A percentile compares a stretch with the other conserved stretches of the same genome.
Conservation (phyloP, 1,139 yeast genomes). For the Hemisphaericaspora xylanilytica region DNA sequence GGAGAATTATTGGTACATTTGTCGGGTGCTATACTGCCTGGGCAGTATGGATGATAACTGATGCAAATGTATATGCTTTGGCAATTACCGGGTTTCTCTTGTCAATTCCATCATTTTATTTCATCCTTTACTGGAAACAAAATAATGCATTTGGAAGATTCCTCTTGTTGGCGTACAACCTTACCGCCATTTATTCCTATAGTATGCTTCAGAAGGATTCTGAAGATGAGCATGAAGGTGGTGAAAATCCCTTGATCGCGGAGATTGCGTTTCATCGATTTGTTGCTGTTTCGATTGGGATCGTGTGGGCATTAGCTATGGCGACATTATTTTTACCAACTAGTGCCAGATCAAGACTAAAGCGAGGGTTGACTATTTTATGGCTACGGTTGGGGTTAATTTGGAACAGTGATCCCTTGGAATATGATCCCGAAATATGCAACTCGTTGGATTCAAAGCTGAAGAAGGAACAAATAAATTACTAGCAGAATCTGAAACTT, state of each 20-base stretch:
- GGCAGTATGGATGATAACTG: conserved; percentile 54
- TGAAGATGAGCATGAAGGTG: conserved; percentile 69
- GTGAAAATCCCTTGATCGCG: conserved; percentile 63
- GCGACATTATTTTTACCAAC: conserved; percentile 67
- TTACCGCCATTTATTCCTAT: conserved; percentile 75
- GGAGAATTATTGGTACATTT: conserved; percentile 74
- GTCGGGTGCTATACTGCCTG: conserved; percentile 67
- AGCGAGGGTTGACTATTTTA: conserved; percentile 60
- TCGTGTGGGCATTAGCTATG: conserved; percentile 72
- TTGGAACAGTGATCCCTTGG: conserved; percentile 64
- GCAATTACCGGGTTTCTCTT: conserved; percentile 58
- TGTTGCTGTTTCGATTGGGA: conserved; percentile 69
- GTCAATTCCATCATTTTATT: conserved; percentile 64
- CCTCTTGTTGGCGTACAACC: conserved; percentile 70
- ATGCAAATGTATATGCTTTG: conserved; percentile 55
- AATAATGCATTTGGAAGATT: conserved; percentile 71
- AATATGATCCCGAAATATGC: conserved; percentile 23
- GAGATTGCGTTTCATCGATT: conserved; percentile 81
- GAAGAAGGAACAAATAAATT: conserved; percentile 52
- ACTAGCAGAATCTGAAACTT: conserved; percentile 58
- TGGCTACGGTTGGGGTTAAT: conserved; percentile 80
- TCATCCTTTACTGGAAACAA: conserved; percentile 63
- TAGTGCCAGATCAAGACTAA: conserved; percentile 68
- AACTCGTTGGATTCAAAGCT: conserved; percentile 52
- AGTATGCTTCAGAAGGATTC: conserved; percentile 61